Conservation (phyloP, 345 rosid genomes). For the Arabidopsis arenosa region DNA sequence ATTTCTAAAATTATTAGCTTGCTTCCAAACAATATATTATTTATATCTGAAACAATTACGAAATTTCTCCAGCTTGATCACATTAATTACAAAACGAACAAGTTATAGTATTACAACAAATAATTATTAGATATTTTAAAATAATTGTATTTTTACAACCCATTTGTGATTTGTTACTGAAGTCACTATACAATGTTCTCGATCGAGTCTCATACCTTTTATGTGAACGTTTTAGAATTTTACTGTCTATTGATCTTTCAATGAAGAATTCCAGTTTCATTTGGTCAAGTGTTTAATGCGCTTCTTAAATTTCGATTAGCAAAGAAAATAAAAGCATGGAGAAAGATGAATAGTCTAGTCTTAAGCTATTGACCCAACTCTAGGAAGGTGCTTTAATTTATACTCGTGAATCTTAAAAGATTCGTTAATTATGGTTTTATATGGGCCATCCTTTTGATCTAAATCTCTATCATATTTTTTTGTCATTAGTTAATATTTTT, state of each 20-base stretch:
- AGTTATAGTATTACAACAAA: too few relatives aligned
- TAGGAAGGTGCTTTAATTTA: neutral
- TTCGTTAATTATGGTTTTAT: neutral
- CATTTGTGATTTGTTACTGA: too few relatives aligned
- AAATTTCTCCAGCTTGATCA: neutral
- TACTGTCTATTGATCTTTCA: neutral
- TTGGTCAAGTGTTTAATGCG: neutral
- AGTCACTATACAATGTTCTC: too few relatives aligned
- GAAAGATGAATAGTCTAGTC: neutral
- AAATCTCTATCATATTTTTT: neutral
- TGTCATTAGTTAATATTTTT: neutral
- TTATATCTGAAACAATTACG: neutral
- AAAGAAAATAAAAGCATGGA: neutral
- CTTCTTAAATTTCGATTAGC: neutral
- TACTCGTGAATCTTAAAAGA: neutral
- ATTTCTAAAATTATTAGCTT: neutral
- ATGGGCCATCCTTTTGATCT: neutral
- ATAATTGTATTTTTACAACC: too few relatives aligned
- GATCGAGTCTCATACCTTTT: too few relatives aligned
- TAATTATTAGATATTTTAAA: too few relatives aligned
- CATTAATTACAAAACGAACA: neutral
- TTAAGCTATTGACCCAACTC: neutral
- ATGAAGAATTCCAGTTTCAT: neutral
- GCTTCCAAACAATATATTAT: neutral
- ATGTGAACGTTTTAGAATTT: too few relatives aligned